Evolutionary conservation across 257 asterid species (phyloP), one percentile per base, ranked within the genome.

Genomic region (Parsonsia alboflavescens): DNA sequence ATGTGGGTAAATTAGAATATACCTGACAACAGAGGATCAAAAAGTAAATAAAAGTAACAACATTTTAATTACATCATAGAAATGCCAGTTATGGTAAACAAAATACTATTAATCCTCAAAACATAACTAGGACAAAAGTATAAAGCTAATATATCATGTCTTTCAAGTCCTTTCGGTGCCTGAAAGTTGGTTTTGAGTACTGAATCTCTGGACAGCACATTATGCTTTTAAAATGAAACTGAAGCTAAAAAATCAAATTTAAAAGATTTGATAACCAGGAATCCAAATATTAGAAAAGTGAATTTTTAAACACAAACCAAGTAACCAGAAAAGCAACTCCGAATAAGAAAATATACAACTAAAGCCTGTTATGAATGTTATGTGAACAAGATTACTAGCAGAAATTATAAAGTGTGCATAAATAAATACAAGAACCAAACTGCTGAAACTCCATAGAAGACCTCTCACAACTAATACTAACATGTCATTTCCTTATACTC

Each of bases 1-100:
- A 81, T 90, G 97, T 48, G 98, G 97, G 83, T 90, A 93, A 76
- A 93, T 88, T 84, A 93, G 86, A 74, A 93, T 91, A 76, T 93
- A 93, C 98, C 98, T 93, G 83, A 73, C 78, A 86, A 75, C 76
- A 85, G 64, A 72, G 71, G 49, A 73, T 74, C 22, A 68, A 80
- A 68, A 1, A 75, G 72, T 69, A 74, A 70, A 65, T 13, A n/a
- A 36, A 53, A 42, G 52, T 42, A 68, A 42, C 33, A n/a, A 30
- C 30, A 22, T 48, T 62, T 33, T 54, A 24, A 64, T 8, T 65
- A 10, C 6, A 3, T 17, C 22, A 7, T 10, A 50, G 56, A 52
- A 36, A 50, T 10, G 17, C 7, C 44, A 4, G 48, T 28, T 45
- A 76, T 7, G 39, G 46, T 42, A 42, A 7, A 42, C 9, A 42